Percentiles rank a stretch among this genome's conserved stretches.
These are phyloP conservation scores for Aureobasidium uvarum DNA, from an alignment of 2,329 filamentous ascomycete genomes.

Conservation along the genomic window DNA sequence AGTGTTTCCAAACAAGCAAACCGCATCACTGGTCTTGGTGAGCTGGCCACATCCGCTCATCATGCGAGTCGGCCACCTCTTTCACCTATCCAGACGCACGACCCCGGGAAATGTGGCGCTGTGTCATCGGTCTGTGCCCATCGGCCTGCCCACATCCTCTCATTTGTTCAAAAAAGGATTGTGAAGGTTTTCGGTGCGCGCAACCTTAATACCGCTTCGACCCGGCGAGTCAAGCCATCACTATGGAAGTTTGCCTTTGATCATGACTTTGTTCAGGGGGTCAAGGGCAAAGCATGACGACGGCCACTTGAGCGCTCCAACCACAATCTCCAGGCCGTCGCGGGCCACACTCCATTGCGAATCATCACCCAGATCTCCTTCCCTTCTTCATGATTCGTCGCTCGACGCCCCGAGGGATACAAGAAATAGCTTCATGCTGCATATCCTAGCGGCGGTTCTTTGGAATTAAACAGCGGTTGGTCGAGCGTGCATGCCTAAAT, in stretches of 20 bases:
- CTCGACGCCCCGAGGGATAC: background rate
- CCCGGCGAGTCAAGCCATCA: conserved; percentile 13
- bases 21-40: conserved; percentile 4
- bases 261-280: conserved; percentile 12
- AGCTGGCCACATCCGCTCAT: conserved; percentile 8
- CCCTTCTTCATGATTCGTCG: conserved; percentile 1
- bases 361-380: background rate
- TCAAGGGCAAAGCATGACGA: conserved; percentile 20
- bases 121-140: conserved; percentile 22
- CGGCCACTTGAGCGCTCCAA: background rate
- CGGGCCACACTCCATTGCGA: background rate
- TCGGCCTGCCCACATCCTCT: conserved; percentile 9
- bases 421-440: conserved; percentile 1
- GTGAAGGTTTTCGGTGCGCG: conserved; percentile 23
- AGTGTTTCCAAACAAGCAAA: conserved; percentile 18
- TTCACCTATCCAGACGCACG: background rate
- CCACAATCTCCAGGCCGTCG: conserved; percentile 11
- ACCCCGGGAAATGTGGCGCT: conserved; percentile 19
- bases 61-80: conserved; percentile 9
- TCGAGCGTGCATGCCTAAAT: background rate
- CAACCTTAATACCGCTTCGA: conserved; percentile 23
- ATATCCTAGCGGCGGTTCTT: conserved; percentile 3
- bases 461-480: conserved; percentile 1
- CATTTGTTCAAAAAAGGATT: conserved; percentile 20
- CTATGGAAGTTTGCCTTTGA: conserved; percentile 6